Base-by-base conservation (phyloP, 2,329 filamentous ascomycete genomes). In the Magnaporthiopsis incrustans region DNA sequence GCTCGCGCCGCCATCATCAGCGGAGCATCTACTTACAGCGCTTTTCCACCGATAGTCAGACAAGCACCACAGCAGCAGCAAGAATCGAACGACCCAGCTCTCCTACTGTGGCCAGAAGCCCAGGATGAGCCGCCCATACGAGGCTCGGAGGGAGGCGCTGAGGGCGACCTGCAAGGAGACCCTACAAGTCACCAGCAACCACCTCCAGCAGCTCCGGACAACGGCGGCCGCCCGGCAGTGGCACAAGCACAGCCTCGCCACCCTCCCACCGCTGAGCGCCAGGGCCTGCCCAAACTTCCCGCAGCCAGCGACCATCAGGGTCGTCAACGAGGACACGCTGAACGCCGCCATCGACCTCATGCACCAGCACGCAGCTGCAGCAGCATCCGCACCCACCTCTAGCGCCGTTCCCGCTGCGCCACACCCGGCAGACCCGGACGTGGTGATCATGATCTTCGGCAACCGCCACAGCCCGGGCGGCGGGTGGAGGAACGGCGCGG, bases 361-460 rank as follows among this genome's bases (percentile, higher is more conserved):
- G 44, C 69, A 69, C 32, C 65, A 44, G 18, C 33, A 50, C 10
- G 35, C 35, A 38, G 11, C 35, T 14, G 35, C 14, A 38, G 2
- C 14, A 12, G 35, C 35, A 18, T 38, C 35, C 27, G 27, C 27
- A 25, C 22, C 11, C 18, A 18, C 22, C 65, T 14, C 14, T 35
- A 33, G 26, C 50, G 63, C 63, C 22, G 64, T 1, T 66, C 60
- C 22, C 26, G 26, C 26, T 30, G 59, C 6, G 8, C 57, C 6
- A 26, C 32, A 33, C 18, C 11, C 11, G 3, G 33, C 35, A 26
- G 27, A 27, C 25, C 57, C 57, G 57, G 12, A 26, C 10, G 80
- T 88, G n/a, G 83, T 81, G 38, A 79, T 89, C 30, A 76, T 91
- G 65, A 91, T 90, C 69, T 85, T 89, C 76, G 87, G 87, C 22